phyloP scores from a whole-genome alignment of 257 asterid genomes.

The Parsonsia alboflavescens region DNA sequence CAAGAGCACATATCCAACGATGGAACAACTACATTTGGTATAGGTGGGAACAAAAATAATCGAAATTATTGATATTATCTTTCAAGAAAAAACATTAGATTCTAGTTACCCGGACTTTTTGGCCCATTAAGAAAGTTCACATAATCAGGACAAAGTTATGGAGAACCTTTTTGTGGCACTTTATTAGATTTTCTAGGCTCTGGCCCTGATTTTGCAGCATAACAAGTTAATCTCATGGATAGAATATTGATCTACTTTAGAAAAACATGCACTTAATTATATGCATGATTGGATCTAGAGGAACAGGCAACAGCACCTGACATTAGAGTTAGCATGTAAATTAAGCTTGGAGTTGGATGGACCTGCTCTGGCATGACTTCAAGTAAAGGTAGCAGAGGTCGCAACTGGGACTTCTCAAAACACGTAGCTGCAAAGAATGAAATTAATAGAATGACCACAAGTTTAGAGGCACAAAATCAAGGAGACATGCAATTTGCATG shows the following conservation, averaged over 20 bases:
- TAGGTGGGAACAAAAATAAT: not conserved
- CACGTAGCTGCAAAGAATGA: conserved; percentile 53
- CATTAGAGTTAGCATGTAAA: conserved; percentile 40
- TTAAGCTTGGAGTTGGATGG: conserved; percentile 30
- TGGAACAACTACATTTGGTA: not conserved
- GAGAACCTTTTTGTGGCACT: not conserved
- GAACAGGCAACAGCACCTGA: conserved; percentile 39
- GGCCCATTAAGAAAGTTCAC: not conserved
- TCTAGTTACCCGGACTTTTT: not conserved
- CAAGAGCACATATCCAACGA: no score
- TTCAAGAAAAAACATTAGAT: not conserved
- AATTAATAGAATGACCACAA: not conserved
- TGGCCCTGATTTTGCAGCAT: no score
- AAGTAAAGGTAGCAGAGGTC: conserved; percentile 38
- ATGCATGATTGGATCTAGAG: not conserved
- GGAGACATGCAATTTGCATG: not conserved
- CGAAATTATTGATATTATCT: not conserved
- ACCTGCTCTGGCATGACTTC: conserved; percentile 52
- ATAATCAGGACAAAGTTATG: not conserved
- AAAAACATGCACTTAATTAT: not conserved
- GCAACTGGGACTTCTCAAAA: conserved; percentile 43
- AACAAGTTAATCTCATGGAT: not conserved
- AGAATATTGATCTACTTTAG: not conserved
- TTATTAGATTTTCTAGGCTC: not conserved
- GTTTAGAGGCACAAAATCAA: not conserved